phyloP scores from a whole-genome alignment of 2,329 filamentous ascomycete species.

The Cladosporium sp. region DNA sequence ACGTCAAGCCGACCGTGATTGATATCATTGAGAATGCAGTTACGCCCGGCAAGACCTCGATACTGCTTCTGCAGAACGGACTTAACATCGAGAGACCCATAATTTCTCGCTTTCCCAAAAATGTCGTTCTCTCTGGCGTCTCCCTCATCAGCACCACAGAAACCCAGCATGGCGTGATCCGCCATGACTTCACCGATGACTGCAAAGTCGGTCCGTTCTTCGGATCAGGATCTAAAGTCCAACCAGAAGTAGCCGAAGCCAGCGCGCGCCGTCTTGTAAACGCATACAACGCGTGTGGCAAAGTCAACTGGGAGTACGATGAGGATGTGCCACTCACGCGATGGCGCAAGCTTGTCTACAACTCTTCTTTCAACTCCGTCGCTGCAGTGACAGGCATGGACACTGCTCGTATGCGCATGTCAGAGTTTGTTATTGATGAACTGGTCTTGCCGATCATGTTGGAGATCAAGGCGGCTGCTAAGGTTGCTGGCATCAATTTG shows the following conservation, averaged over 20 bases:
- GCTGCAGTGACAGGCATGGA: constrained; percentile 55
- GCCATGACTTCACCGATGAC: constrained; percentile 55
- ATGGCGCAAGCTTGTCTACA: constrained; percentile 56
- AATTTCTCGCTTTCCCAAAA: constrained; percentile 51
- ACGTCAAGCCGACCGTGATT: constrained; percentile 46
- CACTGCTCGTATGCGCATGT: constrained; percentile 51
- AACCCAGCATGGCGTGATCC: constrained; percentile 47
- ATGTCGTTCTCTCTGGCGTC: constrained; percentile 53
- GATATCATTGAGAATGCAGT: constrained; percentile 56
- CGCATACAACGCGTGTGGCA: constrained; percentile 51
- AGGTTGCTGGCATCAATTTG: constrained; percentile 46
- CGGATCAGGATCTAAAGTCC: constrained; percentile 38
- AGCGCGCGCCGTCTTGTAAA: constrained; percentile 41
- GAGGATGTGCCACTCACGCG: constrained; percentile 46
- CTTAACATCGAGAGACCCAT: constrained; percentile 63
- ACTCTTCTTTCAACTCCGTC: constrained; percentile 55
- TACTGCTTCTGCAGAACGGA: constrained; percentile 63
- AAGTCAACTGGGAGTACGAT: constrained; percentile 46
- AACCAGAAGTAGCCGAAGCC: constrained; percentile 36
- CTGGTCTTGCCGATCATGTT: constrained; percentile 56
- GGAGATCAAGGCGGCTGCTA: constrained; percentile 53
- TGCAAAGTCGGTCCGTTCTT: constrained; percentile 54
- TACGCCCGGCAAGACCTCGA: constrained; percentile 51
- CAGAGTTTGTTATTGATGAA: constrained; percentile 44
- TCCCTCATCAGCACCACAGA: constrained; percentile 56